Evolutionary conservation across 2,329 filamentous ascomycete genomes (phyloP).

Genomic region (Alternaria consortialis): DNA sequence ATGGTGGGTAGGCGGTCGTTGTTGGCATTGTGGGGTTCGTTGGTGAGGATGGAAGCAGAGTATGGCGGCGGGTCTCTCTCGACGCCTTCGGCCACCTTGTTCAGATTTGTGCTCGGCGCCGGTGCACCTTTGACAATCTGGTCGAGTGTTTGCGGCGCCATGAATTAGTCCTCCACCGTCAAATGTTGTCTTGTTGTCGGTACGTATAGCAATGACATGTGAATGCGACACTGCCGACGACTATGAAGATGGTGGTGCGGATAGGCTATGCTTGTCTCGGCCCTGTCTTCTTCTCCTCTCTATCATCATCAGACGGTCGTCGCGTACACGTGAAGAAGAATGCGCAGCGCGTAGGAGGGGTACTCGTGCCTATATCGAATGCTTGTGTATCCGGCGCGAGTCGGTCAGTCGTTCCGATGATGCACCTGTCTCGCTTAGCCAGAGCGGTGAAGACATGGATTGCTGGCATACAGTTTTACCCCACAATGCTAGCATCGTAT

Average conservation of each 20-base stretch:
- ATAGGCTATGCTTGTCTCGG: background rate
- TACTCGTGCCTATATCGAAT: constrained; percentile 7
- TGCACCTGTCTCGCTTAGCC: constrained; percentile 23
- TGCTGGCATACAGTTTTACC: constrained; percentile 20
- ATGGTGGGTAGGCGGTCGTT: constrained; percentile 52
- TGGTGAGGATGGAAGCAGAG: constrained; percentile 23
- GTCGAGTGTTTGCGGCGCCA: constrained; percentile 66
- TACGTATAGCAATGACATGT: constrained; percentile 12
- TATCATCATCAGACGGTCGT: background rate
- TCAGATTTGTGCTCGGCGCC: constrained; percentile 62
- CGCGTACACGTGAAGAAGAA: constrained; percentile 2
- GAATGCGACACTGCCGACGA: constrained; percentile 1
- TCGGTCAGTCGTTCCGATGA: constrained; percentile 8
- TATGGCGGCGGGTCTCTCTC: constrained; percentile 24
- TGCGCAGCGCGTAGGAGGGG: constrained; percentile 3
- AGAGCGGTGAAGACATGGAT: constrained; percentile 29
- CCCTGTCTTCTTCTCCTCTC: background rate
- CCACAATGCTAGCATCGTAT: constrained; percentile 16
- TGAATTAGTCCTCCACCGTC: constrained; percentile 1
- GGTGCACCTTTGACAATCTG: constrained; percentile 92
- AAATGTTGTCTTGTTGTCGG: background rate
- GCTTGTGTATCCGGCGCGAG: constrained; percentile 6
- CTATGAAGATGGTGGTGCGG: background rate
- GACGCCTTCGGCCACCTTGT: constrained; percentile 17
- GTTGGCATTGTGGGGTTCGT: constrained; percentile 42